Conservation (phyloP, 176 grass and related monocot species). For the Zoysia japonica region DNA sequence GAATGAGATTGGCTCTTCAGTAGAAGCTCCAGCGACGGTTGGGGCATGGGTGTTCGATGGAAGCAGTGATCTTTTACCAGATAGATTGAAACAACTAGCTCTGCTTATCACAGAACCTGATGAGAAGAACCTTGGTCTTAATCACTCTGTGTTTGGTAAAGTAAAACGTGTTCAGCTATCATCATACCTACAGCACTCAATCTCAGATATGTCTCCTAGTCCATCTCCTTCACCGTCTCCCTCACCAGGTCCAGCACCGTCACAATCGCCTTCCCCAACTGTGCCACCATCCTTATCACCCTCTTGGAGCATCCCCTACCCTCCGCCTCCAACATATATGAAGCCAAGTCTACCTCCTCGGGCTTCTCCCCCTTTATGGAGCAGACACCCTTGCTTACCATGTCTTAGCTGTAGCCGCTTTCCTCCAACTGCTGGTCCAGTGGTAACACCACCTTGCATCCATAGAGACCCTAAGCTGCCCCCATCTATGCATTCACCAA, state of each 20-base stretch:
- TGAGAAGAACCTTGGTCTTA: slow-evolving; percentile 72
- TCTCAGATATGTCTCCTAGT: slow-evolving; percentile 62
- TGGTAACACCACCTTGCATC: slow-evolving; percentile 48
- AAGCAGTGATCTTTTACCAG: slow-evolving; percentile 56
- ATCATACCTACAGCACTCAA: slow-evolving; percentile 57
- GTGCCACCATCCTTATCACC: slow-evolving; percentile 34
- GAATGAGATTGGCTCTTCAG: slow-evolving; percentile 69
- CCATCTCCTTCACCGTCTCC: slow-evolving; percentile 56
- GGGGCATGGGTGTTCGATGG: slow-evolving; percentile 66
- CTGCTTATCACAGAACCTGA: slow-evolving; percentile 58
- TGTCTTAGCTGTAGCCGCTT: slow-evolving; percentile 38
- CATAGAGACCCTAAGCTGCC: slow-evolving; percentile 32
- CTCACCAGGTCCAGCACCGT: slow-evolving; percentile 38
- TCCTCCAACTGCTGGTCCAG: slow-evolving; percentile 40
- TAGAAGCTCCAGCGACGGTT: slow-evolving; percentile 54
- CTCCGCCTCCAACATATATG: slow-evolving; percentile 37
- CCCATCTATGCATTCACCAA: slow-evolving; percentile 34
- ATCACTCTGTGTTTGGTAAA: slow-evolving; percentile 84
- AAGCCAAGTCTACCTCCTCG: slow-evolving; percentile 28
- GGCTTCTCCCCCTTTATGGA: slow-evolving; percentile 41
- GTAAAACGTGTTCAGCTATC: slow-evolving; percentile 81
- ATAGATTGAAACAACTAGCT: slow-evolving; percentile 82
- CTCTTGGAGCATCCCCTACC: slow-evolving; percentile 27
- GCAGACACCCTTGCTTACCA: slow-evolving; percentile 42
- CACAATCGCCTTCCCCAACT: slow-evolving; percentile 42